Conservation (phyloP, 768 basidiomycete species). For the Mycena rosella region DNA sequence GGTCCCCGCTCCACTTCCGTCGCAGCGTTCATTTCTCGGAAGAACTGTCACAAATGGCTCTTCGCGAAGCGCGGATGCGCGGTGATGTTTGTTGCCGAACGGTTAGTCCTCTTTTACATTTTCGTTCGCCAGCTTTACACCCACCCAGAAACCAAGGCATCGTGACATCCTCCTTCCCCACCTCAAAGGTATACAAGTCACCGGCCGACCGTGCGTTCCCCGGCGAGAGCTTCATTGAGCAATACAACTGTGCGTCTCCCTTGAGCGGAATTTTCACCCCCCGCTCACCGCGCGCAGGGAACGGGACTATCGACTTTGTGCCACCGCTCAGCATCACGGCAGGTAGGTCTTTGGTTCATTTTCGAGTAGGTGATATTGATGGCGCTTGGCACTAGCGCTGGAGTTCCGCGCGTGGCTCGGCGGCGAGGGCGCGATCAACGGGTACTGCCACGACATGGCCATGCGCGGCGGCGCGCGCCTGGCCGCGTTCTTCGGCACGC, state of each 20-base stretch:
- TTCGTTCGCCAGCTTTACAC: neutral
- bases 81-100: slow-evolving; percentile 56
- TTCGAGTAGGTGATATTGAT: neutral
- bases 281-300: too few relatives aligned
- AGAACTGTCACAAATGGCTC: slow-evolving; percentile 83
- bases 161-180: slow-evolving; percentile 71
- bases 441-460: slow-evolving; percentile 79
- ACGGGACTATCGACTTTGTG: slow-evolving; percentile 69
- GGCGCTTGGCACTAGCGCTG: slow-evolving; percentile 59
- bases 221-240: slow-evolving; percentile 57
- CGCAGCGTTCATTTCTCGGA: slow-evolving; percentile 38
- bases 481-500: slow-evolving; percentile 71
- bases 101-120: slow-evolving; percentile 33
- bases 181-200: slow-evolving; percentile 64
- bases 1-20: neutral
- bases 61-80: slow-evolving; percentile 69
- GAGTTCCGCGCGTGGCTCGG: slow-evolving; percentile 82
- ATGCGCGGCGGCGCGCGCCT: slow-evolving; percentile 72
- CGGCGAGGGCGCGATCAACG: slow-evolving; percentile 78
- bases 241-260: slow-evolving; percentile 61
- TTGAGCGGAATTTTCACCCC: neutral
- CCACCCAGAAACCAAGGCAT: slow-evolving; percentile 71
- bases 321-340: slow-evolving; percentile 66
- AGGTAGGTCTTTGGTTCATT: slow-evolving; percentile 53
- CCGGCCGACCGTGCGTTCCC: slow-evolving; percentile 53